phyloP scores from a whole-genome alignment of 306 rosid genomes.

The peach (Prunus persica) region DNA sequence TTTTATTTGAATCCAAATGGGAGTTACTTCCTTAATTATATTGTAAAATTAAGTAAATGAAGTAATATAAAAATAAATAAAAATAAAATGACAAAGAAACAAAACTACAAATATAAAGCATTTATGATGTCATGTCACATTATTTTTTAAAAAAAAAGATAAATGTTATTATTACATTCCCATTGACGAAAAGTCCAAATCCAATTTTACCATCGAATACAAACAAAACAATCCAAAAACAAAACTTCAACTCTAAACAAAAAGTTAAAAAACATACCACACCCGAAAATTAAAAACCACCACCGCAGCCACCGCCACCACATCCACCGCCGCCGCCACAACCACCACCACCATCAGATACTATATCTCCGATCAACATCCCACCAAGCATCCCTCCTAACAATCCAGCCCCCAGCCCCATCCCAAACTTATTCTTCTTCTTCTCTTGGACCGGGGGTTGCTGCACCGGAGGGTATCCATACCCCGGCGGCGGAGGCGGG shows the following conservation, averaged over 20 bases:
- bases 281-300: constrained; percentile 33
- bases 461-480: constrained; percentile 45
- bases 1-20: too few relatives aligned
- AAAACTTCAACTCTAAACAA: not conserved
- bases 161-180: not conserved
- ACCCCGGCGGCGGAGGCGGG: constrained; percentile 12
- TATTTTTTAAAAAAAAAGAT: not conserved
- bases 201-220: not conserved
- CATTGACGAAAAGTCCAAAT: not conserved
- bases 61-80: too few relatives aligned
- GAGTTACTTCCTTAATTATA: too few relatives aligned
- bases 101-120: too few relatives aligned
- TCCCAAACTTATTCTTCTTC: constrained; percentile 52
- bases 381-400: constrained; percentile 79
- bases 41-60: too few relatives aligned
- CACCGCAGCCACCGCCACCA: constrained; percentile 40
- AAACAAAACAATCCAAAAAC: not conserved
- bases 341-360: constrained; percentile 43
- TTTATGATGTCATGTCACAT: not conserved
- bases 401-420: constrained; percentile 85
- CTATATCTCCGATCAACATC: constrained; percentile 69
- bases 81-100: too few relatives aligned
- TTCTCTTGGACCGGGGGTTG: constrained; percentile 7
- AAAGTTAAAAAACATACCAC: not conserved
- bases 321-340: constrained; percentile 41